These are phyloP conservation scores for Paecilomyces niveus DNA, from an alignment of 2,329 filamentous ascomycete species.

Conservation along the genomic window DNA sequence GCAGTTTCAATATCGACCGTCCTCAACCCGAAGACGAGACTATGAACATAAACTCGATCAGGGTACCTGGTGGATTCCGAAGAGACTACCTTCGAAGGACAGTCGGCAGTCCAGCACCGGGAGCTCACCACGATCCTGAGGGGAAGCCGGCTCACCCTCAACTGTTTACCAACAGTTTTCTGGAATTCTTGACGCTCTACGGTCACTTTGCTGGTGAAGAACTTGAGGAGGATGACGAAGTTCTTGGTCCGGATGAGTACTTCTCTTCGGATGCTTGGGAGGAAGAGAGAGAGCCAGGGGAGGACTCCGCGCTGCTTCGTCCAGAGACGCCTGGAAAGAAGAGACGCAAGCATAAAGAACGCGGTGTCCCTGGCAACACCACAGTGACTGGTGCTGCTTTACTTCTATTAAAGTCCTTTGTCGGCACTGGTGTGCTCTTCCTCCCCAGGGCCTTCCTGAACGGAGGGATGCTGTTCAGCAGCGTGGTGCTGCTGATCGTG, in stretches of 20 bases:
- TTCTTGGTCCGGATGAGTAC: constrained; percentile 78
- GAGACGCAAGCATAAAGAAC: constrained; percentile 68
- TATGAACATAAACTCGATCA: constrained; percentile 82
- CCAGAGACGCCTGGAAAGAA: constrained; percentile 61
- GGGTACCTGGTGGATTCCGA: constrained; percentile 87
- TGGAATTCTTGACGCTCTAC: constrained; percentile 91
- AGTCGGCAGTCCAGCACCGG: constrained; percentile 56
- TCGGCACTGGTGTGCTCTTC: constrained; percentile 48
- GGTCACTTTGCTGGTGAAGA: constrained; percentile 97
- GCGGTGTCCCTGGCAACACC: constrained; percentile 67
- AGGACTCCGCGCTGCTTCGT: constrained; percentile 74
- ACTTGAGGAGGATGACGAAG: constrained; percentile 93
- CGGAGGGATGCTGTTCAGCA: constrained; percentile 95
- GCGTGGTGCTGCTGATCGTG: constrained; percentile 77
- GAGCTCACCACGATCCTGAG: constrained; percentile 29
- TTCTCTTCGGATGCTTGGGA: constrained; percentile 73
- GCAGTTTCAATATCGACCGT: constrained; percentile 75
- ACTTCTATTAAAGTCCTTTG: constrained; percentile 91
- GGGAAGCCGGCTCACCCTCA: constrained; percentile 41
- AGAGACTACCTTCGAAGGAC: constrained; percentile 78
- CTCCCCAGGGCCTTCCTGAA: constrained; percentile 63
- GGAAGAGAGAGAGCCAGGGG: constrained; percentile 68
- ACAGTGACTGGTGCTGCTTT: constrained; percentile 72
- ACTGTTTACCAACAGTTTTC: constrained; percentile 82
- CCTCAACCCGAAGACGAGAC: constrained; percentile 73